Percentiles rank a stretch among this genome's conserved stretches.
phyloP scores from a whole-genome alignment of 108 stramenopile species.

The Epithemia pelagica region DNA sequence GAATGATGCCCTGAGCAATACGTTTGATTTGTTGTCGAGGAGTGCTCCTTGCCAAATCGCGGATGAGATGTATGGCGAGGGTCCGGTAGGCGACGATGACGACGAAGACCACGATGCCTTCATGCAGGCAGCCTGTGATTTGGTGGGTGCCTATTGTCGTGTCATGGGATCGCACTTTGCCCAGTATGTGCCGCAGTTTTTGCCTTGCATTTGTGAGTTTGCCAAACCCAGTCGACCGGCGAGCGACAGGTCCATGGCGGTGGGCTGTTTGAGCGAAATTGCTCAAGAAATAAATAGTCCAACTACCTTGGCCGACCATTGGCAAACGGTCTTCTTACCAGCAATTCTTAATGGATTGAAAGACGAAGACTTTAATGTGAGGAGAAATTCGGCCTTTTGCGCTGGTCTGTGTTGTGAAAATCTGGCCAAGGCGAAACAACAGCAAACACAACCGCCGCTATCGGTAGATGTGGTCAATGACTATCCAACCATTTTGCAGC shows the following conservation, averaged over 20 bases:
- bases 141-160: slow-evolving; percentile 76
- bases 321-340: slow-evolving; percentile 76
- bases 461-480: slow-evolving; percentile 28
- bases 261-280: slow-evolving; percentile 92
- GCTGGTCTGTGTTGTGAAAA: slow-evolving; percentile 85
- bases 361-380: slow-evolving; percentile 83
- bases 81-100: slow-evolving; percentile 89
- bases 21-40: slow-evolving; percentile 65
- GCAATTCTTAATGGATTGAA: slow-evolving; percentile 66
- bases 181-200: slow-evolving; percentile 74
- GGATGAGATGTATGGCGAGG: slow-evolving; percentile 61
- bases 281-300: slow-evolving; percentile 71
- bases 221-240: slow-evolving; percentile 84
- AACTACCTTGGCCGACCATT: slow-evolving; percentile 62
- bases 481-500: slow-evolving; percentile 68
- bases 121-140: slow-evolving; percentile 87
- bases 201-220: slow-evolving; percentile 84
- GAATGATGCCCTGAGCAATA: slow-evolving; percentile 52
- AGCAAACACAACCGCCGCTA: background rate
- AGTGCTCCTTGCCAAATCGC: slow-evolving; percentile 67
- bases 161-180: slow-evolving; percentile 80
- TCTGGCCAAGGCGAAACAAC: slow-evolving; percentile 48
- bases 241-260: slow-evolving; percentile 90
- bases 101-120: slow-evolving; percentile 91
- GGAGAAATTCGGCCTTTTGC: slow-evolving; percentile 91